Conservation (phyloP, 2,329 filamentous ascomycete genomes). For the Pseudogymnoascus sp. region DNA sequence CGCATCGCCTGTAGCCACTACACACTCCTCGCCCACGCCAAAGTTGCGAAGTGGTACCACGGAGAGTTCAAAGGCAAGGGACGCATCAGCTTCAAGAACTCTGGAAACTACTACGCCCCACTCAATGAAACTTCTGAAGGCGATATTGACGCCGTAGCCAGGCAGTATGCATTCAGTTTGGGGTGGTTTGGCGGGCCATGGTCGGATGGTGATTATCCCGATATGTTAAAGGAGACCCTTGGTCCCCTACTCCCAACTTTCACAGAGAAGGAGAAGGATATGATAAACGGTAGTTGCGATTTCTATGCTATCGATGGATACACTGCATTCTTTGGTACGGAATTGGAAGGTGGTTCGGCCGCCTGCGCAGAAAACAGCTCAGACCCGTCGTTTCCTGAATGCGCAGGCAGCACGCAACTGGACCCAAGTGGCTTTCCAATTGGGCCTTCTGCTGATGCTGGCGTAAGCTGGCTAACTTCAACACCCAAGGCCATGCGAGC, state of each 20-base stretch:
- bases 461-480: conserved; percentile 34
- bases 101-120: conserved; percentile 34
- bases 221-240: conserved; percentile 32
- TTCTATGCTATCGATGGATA: conserved; percentile 36
- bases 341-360: conserved; percentile 28
- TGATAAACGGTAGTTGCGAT: conserved; percentile 37
- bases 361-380: conserved; percentile 34
- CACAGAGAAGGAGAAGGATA: conserved; percentile 31
- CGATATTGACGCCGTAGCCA: conserved; percentile 31
- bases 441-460: conserved; percentile 35
- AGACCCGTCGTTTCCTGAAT: conserved; percentile 34
- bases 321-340: conserved; percentile 25
- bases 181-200: conserved; percentile 41
- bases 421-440: conserved; percentile 36
- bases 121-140: conserved; percentile 28
- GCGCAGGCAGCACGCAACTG: conserved; percentile 28
- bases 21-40: conserved; percentile 35
- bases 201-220: conserved; percentile 36
- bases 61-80: conserved; percentile 36
- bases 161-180: conserved; percentile 34
- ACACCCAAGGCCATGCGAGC: conserved; percentile 33
- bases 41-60: conserved; percentile 37
- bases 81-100: conserved; percentile 37
- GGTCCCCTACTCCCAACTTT: conserved; percentile 32
- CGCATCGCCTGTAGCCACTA: conserved; percentile 38